A percentile compares a stretch with the other conserved stretches of the same genome.
These are phyloP conservation scores for Fusarium chuoi DNA, from an alignment of 2,329 filamentous ascomycete genomes.

Conservation along the genomic window DNA sequence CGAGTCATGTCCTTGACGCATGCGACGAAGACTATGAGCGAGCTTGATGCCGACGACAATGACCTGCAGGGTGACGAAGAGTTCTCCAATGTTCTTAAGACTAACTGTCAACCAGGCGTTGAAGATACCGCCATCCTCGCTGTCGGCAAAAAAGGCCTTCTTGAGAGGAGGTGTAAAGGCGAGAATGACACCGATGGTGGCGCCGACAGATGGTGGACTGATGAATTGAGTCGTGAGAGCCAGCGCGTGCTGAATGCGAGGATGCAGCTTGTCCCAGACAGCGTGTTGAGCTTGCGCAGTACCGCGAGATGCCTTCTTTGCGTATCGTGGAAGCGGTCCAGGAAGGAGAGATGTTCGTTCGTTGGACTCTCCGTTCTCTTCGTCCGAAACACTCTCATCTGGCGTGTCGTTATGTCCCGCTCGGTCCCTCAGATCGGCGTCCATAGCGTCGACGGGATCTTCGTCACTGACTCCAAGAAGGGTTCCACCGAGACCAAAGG, in stretches of 20 bases:
- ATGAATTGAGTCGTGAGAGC: slow-evolving; percentile 17
- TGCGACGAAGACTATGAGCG: slow-evolving; percentile 27
- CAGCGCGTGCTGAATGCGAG: slow-evolving; percentile 8
- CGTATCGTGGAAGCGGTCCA: slow-evolving; percentile 18
- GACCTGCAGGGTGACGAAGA: slow-evolving; percentile 27
- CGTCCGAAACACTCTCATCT: not conserved
- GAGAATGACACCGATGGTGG: slow-evolving; percentile 11
- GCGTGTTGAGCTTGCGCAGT: slow-evolving; percentile 18
- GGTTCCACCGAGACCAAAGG: slow-evolving; percentile 23
- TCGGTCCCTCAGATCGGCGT: slow-evolving; percentile 12
- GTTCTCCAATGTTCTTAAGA: slow-evolving; percentile 29
- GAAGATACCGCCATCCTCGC: slow-evolving; percentile 21
- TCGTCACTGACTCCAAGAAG: slow-evolving; percentile 25
- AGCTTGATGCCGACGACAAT: slow-evolving; percentile 32
- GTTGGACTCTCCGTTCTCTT: not conserved
- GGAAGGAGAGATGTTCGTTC: slow-evolving; percentile 27
- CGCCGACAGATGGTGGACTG: slow-evolving; percentile 18
- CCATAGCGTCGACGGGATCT: slow-evolving; percentile 26
- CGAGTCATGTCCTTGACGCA: slow-evolving; percentile 19
- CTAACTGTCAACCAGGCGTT: slow-evolving; percentile 31
- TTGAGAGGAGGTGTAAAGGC: slow-evolving; percentile 20
- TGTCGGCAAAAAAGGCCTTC: slow-evolving; percentile 24
- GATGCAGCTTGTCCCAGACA: slow-evolving; percentile 17
- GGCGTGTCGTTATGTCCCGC: not conserved
- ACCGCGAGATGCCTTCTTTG: slow-evolving; percentile 6